Conservation (phyloP, 2,329 filamentous ascomycete species). For the Berkeleyomyces basicola region DNA sequence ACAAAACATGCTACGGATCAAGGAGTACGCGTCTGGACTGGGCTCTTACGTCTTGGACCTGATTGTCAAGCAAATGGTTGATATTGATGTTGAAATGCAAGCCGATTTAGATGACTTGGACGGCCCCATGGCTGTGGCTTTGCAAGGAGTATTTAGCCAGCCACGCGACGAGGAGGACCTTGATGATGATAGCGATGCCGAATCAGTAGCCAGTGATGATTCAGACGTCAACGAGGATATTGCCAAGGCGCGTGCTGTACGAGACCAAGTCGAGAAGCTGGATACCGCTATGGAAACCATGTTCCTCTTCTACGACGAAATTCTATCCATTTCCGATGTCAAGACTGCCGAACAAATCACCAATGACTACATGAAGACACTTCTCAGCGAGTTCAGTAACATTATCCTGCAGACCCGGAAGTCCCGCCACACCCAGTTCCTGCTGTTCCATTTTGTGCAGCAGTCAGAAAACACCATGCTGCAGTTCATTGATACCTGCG, state of each 20-base stretch:
- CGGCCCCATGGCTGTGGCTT: conserved; percentile 64
- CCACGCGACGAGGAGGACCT: conserved; percentile 31
- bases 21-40: conserved; percentile 61
- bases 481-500: conserved; percentile 36
- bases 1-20: conserved; percentile 62
- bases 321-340: conserved; percentile 50
- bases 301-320: conserved; percentile 64
- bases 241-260: conserved; percentile 52
- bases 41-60: conserved; percentile 67
- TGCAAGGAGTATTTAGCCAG: conserved; percentile 21
- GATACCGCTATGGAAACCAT: conserved; percentile 78
- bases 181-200: conserved; percentile 50
- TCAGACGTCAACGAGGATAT: conserved; percentile 40
- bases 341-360: conserved; percentile 35
- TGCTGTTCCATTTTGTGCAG: conserved; percentile 91
- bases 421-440: conserved; percentile 84
- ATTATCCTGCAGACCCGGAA: conserved; percentile 83
- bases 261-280: conserved; percentile 75
- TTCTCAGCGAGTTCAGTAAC: conserved; percentile 72
- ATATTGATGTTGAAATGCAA: conserved; percentile 91
- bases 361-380: conserved; percentile 47
- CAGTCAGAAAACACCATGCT: conserved; percentile 59
- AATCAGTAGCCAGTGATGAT: conserved; percentile 56
- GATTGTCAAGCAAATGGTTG: conserved; percentile 73
- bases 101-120: conserved; percentile 85